Base-by-base conservation (phyloP, 2,329 filamentous ascomycete genomes). In the Remersonia thermophila region DNA sequence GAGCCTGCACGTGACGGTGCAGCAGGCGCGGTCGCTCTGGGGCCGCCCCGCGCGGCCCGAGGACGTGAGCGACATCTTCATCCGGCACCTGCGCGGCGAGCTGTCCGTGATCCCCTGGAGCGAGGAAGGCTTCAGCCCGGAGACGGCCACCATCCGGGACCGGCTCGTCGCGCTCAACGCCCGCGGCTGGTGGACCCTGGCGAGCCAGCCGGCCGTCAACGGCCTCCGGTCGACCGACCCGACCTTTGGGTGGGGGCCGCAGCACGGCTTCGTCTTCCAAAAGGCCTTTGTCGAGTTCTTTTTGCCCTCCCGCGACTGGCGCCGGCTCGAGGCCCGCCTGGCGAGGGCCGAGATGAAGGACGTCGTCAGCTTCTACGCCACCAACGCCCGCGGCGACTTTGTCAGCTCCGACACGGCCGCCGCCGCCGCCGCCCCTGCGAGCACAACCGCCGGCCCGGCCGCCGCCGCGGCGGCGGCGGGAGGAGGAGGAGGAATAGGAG, bases 281-380 rank as follows among this genome's bases (percentile, higher is more conserved):
- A 98, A 96, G 61, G 82, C 89, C 0, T 98, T 98, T 58, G 86
- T 98, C 35, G 91, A 98, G 57, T 85, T 96, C 62, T 98, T 98
- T 67, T 63, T 93, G 39, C 78, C 87, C 0, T 62, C 67, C 0
- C 58, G 69, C 0, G 83, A 89, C 55, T 96, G 86, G 78, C 58
- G 62, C 12, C 55, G 56, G 1, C 67, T 98, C 23, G 71, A 73
- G 44, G 66, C 68, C 3, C 71, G 74, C 40, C 71, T 96, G 30
- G 54, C 59, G 35, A 62, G 61, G 9, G 60, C 71, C 26, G 73
- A 74, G 36, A 62, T 73, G 12, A 67, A 75, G 33, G 75, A 79
- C 29, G 69, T 74, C 34, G 71, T 95, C 27, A 85, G 82, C 47
- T 98, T 84, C 69, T 95, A 93, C 58, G 89, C 89, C 4, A 76